Evolutionary conservation across 306 rosid genomes (phyloP).

Genomic region (Mimosa pudica): DNA sequence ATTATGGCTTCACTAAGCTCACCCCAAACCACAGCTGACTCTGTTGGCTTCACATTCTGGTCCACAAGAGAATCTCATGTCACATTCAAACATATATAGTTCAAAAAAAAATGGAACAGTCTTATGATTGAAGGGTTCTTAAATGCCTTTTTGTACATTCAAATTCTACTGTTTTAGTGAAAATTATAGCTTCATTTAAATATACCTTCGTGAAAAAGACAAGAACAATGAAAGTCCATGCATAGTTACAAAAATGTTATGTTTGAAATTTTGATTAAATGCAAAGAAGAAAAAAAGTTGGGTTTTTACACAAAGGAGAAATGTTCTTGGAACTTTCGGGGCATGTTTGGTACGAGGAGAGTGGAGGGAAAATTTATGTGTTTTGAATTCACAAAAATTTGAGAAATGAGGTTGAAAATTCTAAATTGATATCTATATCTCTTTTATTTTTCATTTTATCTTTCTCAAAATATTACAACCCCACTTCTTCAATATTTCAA

Average conservation of each 20-base stretch:
- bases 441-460: too few species aligned
- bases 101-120: background rate
- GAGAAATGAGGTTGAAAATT: too few species aligned
- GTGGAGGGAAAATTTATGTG: too few species aligned
- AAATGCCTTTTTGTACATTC: background rate
- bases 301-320: background rate
- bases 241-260: background rate
- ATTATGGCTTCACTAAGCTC: constrained; percentile 66
- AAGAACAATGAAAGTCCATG: background rate
- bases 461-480: too few species aligned
- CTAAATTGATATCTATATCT: too few species aligned
- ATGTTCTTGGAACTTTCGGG: background rate
- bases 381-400: too few species aligned
- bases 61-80: constrained; percentile 25
- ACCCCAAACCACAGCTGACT: constrained; percentile 77
- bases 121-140: background rate
- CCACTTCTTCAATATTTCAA: too few species aligned
- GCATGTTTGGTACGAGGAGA: too few species aligned
- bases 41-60: constrained; percentile 71
- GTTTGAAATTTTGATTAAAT: background rate
- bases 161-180: background rate
- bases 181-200: background rate
- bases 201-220: background rate
- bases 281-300: background rate
- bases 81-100: background rate